Base-by-base conservation (phyloP, 495 filamentous ascomycete species). In the Hypoxylon cercidicola region DNA sequence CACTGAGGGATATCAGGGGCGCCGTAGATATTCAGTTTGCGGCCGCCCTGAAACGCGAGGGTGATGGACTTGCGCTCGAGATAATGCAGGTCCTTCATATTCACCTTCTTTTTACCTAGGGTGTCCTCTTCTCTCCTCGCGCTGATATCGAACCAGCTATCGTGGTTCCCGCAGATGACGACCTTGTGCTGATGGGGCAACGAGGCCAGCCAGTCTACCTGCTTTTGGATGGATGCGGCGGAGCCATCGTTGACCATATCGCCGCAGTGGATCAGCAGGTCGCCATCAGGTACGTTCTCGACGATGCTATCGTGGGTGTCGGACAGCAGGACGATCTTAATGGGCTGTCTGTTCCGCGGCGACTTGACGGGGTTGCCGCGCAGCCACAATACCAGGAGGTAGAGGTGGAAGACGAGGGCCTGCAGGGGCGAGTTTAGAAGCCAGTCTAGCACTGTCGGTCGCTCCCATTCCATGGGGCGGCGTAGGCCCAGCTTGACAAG, bases 111-210 rank as follows among this genome's bases (percentile, higher is more conserved):
- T 20, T 68, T 71, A 9, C 28, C 25, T 0, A 68, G 52, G 19
- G 79, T 72, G 16, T 79, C 76, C 46, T 78, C 76, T 16, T 73
- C 75, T 11, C 55, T 72, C 45, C 84, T 75, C 20, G 75, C 59
- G 41, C 61, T 75, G 44, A 77, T 68, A 69, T 97, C 93, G 52
- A 97, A 89, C 75, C 86, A 93, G 66, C 84, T 85, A 68, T 97
- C 93, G 74, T 97, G 93, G 73, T 96, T 97, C n/a, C 94, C 94
- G 56, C 87, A 84, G 60, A 97, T 89, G 35, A 92, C 84, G 47
- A 97, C 84, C 74, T 96, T 97, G 62, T 93, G 81, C 30, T 76
- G 75, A 68, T 97, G 92, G 0, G 89, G 88, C 1, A 93, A 81
- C 18, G 78, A 79, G 21, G 77, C 76, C 3, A 97, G 81, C 93